Evolutionary conservation across 257 asterid genomes (phyloP).

Genomic region (Solanum dulcamara): DNA sequence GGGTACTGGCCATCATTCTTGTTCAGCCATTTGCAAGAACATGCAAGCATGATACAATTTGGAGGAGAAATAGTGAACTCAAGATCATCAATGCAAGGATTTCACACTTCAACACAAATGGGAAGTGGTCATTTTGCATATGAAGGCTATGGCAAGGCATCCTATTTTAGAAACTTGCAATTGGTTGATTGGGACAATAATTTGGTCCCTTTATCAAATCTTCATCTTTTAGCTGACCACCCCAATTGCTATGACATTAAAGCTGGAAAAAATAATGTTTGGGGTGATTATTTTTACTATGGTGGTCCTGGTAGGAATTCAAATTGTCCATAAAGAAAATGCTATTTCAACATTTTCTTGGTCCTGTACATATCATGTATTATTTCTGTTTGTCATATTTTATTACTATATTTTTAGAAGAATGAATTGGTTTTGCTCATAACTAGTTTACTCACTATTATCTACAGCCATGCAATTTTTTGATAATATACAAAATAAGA

Average conservation of each 20-base stretch:
- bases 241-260: constrained; percentile 3
- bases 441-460: not conserved
- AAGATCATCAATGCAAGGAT: not conserved
- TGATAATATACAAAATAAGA: not conserved
- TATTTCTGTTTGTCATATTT: not conserved
- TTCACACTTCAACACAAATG: constrained; percentile 10
- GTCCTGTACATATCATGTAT: not conserved
- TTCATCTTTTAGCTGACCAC: constrained; percentile 1
- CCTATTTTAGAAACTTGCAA: constrained; percentile 9
- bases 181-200: constrained; percentile 13
- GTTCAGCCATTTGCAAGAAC: not conserved
- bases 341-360: not conserved
- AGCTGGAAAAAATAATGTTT: not conserved
- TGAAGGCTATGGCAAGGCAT: constrained; percentile 13
- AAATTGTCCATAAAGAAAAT: not conserved
- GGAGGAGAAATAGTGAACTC: constrained; percentile 12
- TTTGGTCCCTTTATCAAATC: constrained; percentile 3
- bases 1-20: constrained; percentile 14
- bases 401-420: not conserved
- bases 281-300: constrained; percentile 9
- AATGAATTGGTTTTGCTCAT: not conserved
- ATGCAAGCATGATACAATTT: constrained; percentile 5
- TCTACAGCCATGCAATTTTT: not conserved
- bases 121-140: constrained; percentile 18
- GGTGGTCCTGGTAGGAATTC: constrained; percentile 12